A percentile compares a stretch with the other conserved stretches of the same genome.
Conservation (phyloP, 371 early-diverging fungal species). For the Quaeritorhiza haematococci region DNA sequence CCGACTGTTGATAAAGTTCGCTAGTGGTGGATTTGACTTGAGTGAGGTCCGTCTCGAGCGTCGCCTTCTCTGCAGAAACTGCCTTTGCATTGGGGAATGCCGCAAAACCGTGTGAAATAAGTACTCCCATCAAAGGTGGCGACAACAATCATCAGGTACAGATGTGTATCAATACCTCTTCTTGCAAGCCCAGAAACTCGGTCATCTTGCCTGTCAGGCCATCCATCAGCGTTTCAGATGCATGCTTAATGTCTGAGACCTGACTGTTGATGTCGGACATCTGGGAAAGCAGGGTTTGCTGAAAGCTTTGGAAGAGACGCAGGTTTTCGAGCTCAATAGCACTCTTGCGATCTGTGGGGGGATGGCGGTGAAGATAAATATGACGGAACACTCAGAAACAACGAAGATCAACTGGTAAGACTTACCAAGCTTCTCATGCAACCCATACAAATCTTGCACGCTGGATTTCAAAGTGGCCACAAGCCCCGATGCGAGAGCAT, state of each 20-base stretch:
- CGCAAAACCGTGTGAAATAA: too few relatives aligned
- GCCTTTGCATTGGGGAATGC: too few relatives aligned
- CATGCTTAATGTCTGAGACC: neutral
- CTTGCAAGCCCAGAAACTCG: neutral
- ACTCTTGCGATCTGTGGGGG: constrained; percentile 30
- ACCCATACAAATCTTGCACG: constrained; percentile 42
- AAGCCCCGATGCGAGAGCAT: constrained; percentile 40
- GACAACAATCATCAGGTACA: too few relatives aligned
- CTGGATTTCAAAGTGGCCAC: constrained; percentile 36
- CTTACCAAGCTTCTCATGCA: constrained; percentile 45
- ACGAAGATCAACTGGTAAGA: neutral
- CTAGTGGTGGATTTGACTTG: too few relatives aligned
- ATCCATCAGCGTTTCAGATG: neutral
- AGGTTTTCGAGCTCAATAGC: constrained; percentile 30
- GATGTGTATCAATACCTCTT: too few relatives aligned
- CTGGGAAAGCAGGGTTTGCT: constrained; percentile 14
- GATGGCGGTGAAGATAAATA: neutral
- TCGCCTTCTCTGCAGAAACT: too few relatives aligned
- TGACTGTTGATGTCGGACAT: constrained; percentile 17
- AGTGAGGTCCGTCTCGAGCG: too few relatives aligned
- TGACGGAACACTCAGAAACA: too few relatives aligned
- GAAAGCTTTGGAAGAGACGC: constrained; percentile 32
- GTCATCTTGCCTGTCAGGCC: neutral
- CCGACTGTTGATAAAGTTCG: too few relatives aligned
- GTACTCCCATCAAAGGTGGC: too few relatives aligned